Base-by-base conservation (phyloP, 2,329 filamentous ascomycete genomes). In the Pseudocercospora cruenta region DNA sequence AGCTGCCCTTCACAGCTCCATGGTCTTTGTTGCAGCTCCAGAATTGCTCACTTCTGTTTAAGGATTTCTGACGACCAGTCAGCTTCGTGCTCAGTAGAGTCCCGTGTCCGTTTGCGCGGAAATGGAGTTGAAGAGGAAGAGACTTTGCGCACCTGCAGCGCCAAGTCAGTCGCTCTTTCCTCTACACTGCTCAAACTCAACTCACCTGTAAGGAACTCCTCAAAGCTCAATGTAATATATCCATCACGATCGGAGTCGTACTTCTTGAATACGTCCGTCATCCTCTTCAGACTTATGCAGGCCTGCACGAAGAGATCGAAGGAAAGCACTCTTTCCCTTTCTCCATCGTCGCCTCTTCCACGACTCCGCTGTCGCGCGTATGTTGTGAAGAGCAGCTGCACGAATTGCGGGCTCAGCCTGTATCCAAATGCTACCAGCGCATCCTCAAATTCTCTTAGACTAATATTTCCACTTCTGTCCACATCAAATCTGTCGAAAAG, bases 211-310 rank as follows among this genome's bases (percentile, higher is more conserved):
- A 72, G 68, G 63, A 58, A 83, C 83, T 81, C 63, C 36, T 78
- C 84, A 82, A 86, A 86, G 73, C 82, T 85, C 73, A 86, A 72
- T 51, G 84, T 86, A 67, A 86, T 86, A 69, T 94, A 98, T 1
- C 95, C 95, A 80, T 98, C 95, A 49, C 95, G 88, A 79, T 99
- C 95, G 75, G 96, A 92, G 73, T 99, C 95, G 79, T 98, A 99
- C 81, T 94, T 94, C 85, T 99, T 99, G 79, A 99, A 99, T 28
- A 97, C 93, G 79, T 99, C 95, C 67, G 95, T 99, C 94, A 99
- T 98, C 73, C 95, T 87, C 86, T 98, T 97, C 75, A 99, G 84
- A 73, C 89, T 93, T 77, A 99, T 98, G 80, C 95, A 98, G 60
- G 93, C 93, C 84, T 99, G 95, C 67, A 99, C 95, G 76, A 99